Percentiles rank a stretch among this genome's conserved stretches.
Conservation (phyloP, 1,139 yeast species). For the Yamadazyma spencermartinsiae region DNA sequence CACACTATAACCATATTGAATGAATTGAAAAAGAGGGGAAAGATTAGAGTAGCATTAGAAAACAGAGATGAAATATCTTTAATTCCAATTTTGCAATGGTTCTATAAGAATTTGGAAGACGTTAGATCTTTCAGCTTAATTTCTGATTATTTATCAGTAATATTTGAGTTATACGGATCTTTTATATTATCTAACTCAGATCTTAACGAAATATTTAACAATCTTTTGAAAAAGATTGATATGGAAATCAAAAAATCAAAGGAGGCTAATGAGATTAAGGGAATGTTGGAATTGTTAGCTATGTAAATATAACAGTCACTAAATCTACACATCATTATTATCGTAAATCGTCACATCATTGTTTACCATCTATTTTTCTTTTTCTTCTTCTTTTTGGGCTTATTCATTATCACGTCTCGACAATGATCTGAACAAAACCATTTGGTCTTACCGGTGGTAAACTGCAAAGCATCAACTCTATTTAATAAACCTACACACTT, state of each 20-base stretch:
- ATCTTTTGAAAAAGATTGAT: slow-evolving; percentile 60
- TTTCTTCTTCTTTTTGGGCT: slow-evolving; percentile 14
- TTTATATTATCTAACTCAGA: slow-evolving; percentile 76
- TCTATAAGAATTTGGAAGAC: slow-evolving; percentile 72
- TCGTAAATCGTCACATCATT: not conserved
- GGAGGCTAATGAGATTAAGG: slow-evolving; percentile 87
- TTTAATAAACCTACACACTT: slow-evolving; percentile 47
- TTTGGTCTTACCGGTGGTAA: slow-evolving; percentile 34
- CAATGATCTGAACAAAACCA: slow-evolving; percentile 47
- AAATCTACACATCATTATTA: too few species aligned
- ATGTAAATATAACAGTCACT: slow-evolving; percentile 27
- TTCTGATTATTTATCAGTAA: slow-evolving; percentile 82
- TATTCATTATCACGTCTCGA: slow-evolving; percentile 20
- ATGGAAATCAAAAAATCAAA: slow-evolving; percentile 74
- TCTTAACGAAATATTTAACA: slow-evolving; percentile 67
- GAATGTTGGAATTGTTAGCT: slow-evolving; percentile 84
- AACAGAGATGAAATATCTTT: slow-evolving; percentile 84
- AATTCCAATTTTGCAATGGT: slow-evolving; percentile 87
- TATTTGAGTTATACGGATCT: slow-evolving; percentile 75
- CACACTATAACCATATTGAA: slow-evolving; percentile 76
- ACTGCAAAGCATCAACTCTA: slow-evolving; percentile 41
- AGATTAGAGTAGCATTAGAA: slow-evolving; percentile 71
- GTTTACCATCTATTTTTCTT: slow-evolving; percentile 19
- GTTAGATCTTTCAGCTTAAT: slow-evolving; percentile 72
- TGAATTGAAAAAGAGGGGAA: slow-evolving; percentile 86